A percentile compares a stretch with the other conserved stretches of the same genome.
These are phyloP conservation scores for Kurtzmaniella quercitrusa DNA, from an alignment of 1,139 yeast genomes.

Conservation along the genomic window DNA sequence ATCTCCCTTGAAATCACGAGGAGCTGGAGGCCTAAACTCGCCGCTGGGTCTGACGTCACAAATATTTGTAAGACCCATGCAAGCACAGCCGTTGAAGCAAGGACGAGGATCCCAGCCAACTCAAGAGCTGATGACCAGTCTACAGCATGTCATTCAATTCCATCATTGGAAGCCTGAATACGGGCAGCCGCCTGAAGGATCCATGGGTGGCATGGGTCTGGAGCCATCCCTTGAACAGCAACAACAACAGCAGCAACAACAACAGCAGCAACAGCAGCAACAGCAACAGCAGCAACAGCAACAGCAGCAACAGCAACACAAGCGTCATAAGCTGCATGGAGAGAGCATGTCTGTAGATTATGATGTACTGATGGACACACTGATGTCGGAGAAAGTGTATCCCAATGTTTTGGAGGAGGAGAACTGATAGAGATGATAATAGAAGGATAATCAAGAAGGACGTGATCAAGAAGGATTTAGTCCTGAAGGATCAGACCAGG, in stretches of 20 bases:
- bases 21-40: conserved; percentile 6
- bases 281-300: neutral
- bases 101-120: conserved; percentile 33
- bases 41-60: conserved; percentile 30
- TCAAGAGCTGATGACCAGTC: conserved; percentile 49
- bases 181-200: neutral
- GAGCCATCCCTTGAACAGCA: conserved; percentile 4
- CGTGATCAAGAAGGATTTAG: too few species aligned
- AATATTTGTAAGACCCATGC: conserved; percentile 42
- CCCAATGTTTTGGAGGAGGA: conserved; percentile 6
- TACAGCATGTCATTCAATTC: conserved; percentile 49
- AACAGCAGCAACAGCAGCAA: conserved; percentile 4
- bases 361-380: conserved; percentile 7
- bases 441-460: too few species aligned
- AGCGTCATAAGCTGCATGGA: conserved; percentile 19
- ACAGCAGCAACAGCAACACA: conserved; percentile 12
- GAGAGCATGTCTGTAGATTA: conserved; percentile 8
- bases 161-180: conserved; percentile 51
- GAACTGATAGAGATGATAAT: too few species aligned
- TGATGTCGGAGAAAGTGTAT: conserved; percentile 6
- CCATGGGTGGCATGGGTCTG: conserved; percentile 13
- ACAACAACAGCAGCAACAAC: conserved; percentile 5
- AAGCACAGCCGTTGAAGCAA: conserved; percentile 43
- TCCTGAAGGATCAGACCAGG: too few species aligned
- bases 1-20: conserved; percentile 9